These are phyloP conservation scores for Amyloporia xantha DNA, from an alignment of 768 basidiomycete genomes.

Conservation along the genomic window DNA sequence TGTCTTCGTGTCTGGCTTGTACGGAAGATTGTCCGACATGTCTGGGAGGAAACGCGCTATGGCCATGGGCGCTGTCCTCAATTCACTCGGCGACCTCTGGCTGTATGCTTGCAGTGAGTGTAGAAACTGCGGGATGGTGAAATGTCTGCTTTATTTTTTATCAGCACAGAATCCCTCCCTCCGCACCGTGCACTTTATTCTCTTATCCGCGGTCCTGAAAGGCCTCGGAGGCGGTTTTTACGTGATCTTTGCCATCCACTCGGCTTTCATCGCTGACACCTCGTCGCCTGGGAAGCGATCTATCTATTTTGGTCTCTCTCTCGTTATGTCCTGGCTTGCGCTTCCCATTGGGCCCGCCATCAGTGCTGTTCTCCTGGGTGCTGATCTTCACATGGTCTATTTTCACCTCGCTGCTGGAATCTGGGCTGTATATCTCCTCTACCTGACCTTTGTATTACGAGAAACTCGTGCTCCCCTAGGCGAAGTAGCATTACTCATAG, in stretches of 20 bases:
- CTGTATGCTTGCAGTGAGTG: background rate
- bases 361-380: background rate
- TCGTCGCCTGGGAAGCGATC: background rate
- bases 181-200: background rate
- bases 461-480: background rate
- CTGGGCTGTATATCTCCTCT: background rate
- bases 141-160: background rate
- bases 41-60: background rate
- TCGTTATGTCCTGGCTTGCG: too few species aligned
- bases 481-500: background rate
- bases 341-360: background rate
- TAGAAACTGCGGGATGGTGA: background rate
- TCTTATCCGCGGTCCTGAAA: background rate
- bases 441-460: background rate
- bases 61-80: background rate
- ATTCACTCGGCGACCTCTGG: background rate
- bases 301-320: background rate
- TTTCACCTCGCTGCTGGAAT: background rate
- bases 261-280: background rate
- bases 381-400: background rate
- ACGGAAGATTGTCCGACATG: background rate
- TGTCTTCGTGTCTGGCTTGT: background rate
- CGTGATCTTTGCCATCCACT: background rate
- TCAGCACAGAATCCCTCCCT: background rate
- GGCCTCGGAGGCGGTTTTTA: background rate